Base-by-base conservation (phyloP, 2,329 filamentous ascomycete genomes). In the Lithohypha guttulata region DNA sequence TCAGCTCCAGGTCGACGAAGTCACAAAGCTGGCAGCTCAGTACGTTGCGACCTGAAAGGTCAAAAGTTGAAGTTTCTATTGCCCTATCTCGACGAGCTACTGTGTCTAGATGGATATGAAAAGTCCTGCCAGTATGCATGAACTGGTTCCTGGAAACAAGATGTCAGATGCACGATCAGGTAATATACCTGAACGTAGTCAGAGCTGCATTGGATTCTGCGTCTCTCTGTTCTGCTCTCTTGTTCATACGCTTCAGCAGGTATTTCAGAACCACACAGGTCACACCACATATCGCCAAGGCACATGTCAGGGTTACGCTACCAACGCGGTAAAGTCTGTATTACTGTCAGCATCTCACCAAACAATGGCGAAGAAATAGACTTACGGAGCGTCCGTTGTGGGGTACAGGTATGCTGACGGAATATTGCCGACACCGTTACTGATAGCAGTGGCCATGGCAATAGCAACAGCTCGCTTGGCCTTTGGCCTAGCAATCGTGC, bases 391-490 rank as follows among this genome's bases (percentile, higher is more conserved):
- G 15, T 37, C 25, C 3, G 23, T 11, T 5, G 9, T 30, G 6
- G 34, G 25, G 23, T 32, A 43, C n/a, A 43, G 11, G 23, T 43
- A 43, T 19, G 35, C 22, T 7, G 31, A 18, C 8, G 25, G 17
- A 19, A 41, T 41, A 22, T 37, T 44, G n/a, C 23, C 33, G 10
- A 32, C 21, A 2, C 30, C 66, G 54, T 86, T 84, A 13, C 71
- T 74, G 6, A 84, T 66, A 2, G 77, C 77, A 53, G 87, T 89
- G 58, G 86, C 83, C 46, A 80, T 77, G 1, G 81, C 83, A 4
- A 87, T 57, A 0, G 79, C 81, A 0, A 79, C 75, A 2, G 77
- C 77, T 43, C 80, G 71, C 62, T 86, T 86, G 2, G 81, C 77
- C 0, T 81, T 79, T 2, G 83, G 83, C 5, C 82, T 72, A 0